phyloP scores from a whole-genome alignment of 805 yeast species.

The Candida koratica region DNA sequence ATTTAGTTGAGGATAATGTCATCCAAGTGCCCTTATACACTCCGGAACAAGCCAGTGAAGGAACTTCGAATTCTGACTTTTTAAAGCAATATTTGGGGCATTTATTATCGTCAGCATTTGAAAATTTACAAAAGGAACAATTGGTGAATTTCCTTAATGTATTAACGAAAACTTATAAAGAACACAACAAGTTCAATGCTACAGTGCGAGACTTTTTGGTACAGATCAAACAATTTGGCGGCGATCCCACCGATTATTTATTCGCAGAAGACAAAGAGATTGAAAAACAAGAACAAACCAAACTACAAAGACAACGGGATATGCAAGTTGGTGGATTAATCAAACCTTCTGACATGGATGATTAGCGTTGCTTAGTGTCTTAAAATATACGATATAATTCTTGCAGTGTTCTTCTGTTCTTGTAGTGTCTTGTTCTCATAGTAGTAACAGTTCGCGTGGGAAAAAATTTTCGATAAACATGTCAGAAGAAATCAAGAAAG shows the following conservation, averaged over 20 bases:
- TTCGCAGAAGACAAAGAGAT: slow-evolving; percentile 89
- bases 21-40: slow-evolving; percentile 76
- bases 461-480: slow-evolving; percentile 9
- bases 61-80: slow-evolving; percentile 76
- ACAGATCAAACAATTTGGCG: slow-evolving; percentile 93
- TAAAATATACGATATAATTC: no score
- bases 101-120: slow-evolving; percentile 85
- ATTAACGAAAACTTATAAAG: slow-evolving; percentile 67
- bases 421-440: no score
- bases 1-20: slow-evolving; percentile 71
- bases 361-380: no score
- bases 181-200: slow-evolving; percentile 71
- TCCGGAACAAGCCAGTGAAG: slow-evolving; percentile 77
- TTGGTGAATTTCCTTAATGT: slow-evolving; percentile 77
- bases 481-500: slow-evolving; percentile 21
- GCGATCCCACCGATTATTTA: slow-evolving; percentile 90
- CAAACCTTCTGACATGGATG: slow-evolving; percentile 93
- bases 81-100: slow-evolving; percentile 77
- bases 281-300: slow-evolving; percentile 65
- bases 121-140: slow-evolving; percentile 82
- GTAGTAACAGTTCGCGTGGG: not conserved
- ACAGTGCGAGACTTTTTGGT: slow-evolving; percentile 92
- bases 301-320: slow-evolving; percentile 74
- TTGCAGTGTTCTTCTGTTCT: no score
- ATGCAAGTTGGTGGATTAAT: slow-evolving; percentile 86